These are phyloP conservation scores for Penicillium canescens DNA, from an alignment of 495 filamentous ascomycete genomes.

Conservation along the genomic window DNA sequence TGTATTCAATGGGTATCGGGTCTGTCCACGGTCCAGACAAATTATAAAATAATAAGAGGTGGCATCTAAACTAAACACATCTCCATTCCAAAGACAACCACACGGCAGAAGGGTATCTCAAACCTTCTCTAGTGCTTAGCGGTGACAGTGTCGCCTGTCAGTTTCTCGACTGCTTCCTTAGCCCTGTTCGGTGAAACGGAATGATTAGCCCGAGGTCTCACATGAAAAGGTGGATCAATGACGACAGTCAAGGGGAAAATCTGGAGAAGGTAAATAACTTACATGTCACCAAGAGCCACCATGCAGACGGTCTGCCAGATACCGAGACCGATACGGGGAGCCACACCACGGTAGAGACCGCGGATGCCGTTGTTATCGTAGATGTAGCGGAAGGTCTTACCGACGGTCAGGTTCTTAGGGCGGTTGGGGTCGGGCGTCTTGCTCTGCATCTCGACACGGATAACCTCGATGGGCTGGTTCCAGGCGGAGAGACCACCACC, in stretches of 20 bases:
- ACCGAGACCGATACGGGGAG: slow-evolving; percentile 89
- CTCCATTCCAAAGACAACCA: slow-evolving; percentile 16
- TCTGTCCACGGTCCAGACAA: slow-evolving; percentile 13
- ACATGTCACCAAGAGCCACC: slow-evolving; percentile 99
- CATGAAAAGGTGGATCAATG: slow-evolving; percentile 17
- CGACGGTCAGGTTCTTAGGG: slow-evolving; percentile 97
- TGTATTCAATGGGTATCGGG: slow-evolving; percentile 30
- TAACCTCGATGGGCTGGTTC: slow-evolving; percentile 99
- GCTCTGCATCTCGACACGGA: slow-evolving; percentile 99
- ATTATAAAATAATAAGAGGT: slow-evolving; percentile 12
- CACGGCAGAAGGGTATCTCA: slow-evolving; percentile 51
- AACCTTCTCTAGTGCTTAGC: slow-evolving; percentile 87
- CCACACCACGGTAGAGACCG: slow-evolving; percentile 94
- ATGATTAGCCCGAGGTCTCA: slow-evolving; percentile 38
- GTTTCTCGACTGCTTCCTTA: slow-evolving; percentile 94
- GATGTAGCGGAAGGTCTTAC: slow-evolving; percentile 89
- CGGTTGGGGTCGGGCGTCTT: slow-evolving; percentile 97
- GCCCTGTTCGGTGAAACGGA: slow-evolving; percentile 62
- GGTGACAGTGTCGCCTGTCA: slow-evolving; percentile 91
- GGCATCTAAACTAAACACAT: slow-evolving; percentile 11
- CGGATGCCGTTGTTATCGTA: slow-evolving; percentile 84
- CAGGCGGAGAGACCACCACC: slow-evolving; percentile 94
- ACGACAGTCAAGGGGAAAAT: slow-evolving; percentile 2
- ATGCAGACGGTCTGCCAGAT: slow-evolving; percentile 99
- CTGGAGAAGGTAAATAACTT: slow-evolving; percentile 41